phyloP scores from a whole-genome alignment of 2,329 filamentous ascomycete species.

The Madurella fahalii region DNA sequence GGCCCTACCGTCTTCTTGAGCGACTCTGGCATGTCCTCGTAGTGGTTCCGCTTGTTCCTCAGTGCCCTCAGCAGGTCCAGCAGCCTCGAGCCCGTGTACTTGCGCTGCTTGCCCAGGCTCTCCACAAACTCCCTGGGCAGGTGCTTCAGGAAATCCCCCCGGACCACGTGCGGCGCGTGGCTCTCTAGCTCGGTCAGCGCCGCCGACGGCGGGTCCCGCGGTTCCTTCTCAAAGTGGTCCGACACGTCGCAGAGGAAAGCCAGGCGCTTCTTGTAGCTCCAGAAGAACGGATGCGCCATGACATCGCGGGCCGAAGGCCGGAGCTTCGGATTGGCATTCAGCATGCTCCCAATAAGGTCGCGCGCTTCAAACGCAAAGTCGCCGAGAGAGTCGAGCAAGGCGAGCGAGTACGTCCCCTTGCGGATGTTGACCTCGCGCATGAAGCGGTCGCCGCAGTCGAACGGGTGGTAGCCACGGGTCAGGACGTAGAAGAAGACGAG shows the following conservation, averaged over 20 bases:
- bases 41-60: constrained; percentile 96
- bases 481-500: constrained; percentile 99
- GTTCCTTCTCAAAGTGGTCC: constrained; percentile 93
- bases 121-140: constrained; percentile 82
- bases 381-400: constrained; percentile 68
- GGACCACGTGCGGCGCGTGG: constrained; percentile 50
- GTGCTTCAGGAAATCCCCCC: constrained; percentile 71
- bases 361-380: constrained; percentile 83
- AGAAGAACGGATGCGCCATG: constrained; percentile 95
- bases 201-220: constrained; percentile 72
- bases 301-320: constrained; percentile 73
- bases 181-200: constrained; percentile 59
- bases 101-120: constrained; percentile 86
- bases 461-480: constrained; percentile 86
- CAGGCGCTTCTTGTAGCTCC: constrained; percentile 81
- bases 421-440: constrained; percentile 98
- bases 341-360: constrained; percentile 81
- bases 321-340: constrained; percentile 48
- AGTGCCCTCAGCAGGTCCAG: constrained; percentile 84
- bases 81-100: constrained; percentile 81
- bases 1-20: constrained; percentile 67
- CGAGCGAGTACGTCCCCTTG: constrained; percentile 73
- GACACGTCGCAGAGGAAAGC: constrained; percentile 94
- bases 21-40: constrained; percentile 86
- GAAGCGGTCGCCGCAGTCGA: constrained; percentile 89